Conservation (phyloP, 805 yeast species). For the Tetrapisispora phaffii region DNA sequence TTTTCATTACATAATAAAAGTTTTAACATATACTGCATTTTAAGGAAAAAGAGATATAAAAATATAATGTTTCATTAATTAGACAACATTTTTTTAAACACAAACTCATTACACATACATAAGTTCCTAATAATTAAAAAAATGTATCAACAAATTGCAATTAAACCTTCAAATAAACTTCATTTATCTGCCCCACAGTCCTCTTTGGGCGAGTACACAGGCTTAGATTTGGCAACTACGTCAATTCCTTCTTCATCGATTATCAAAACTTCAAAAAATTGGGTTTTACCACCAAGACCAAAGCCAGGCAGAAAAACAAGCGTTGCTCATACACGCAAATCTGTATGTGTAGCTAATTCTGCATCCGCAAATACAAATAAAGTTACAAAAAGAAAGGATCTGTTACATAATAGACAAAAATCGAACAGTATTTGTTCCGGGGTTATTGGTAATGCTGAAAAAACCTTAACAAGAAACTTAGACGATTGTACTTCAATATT, state of each 20-base stretch:
- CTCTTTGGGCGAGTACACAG: background rate
- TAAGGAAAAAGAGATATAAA: no score
- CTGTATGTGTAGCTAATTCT: constrained; percentile 1
- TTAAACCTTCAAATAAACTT: constrained; percentile 8
- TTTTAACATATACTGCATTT: background rate
- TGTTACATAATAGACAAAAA: background rate
- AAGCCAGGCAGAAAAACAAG: constrained; percentile 51
- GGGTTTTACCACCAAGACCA: constrained; percentile 82
- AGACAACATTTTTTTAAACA: no score
- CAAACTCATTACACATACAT: background rate
- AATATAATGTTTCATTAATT: background rate
- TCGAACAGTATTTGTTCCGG: background rate
- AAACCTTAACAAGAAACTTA: background rate
- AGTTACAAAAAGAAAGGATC: background rate
- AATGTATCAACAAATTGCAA: constrained; percentile 10
- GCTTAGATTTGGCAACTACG: background rate
- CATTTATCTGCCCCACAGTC: background rate
- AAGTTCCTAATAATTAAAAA: background rate
- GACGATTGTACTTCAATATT: constrained; percentile 7
- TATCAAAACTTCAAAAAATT: constrained; percentile 56
- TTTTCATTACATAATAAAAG: no score
- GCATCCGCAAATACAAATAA: constrained; percentile 1
- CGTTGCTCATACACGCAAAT: constrained; percentile 3
- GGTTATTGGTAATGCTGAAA: background rate
- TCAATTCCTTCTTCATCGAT: constrained; percentile 1